Evolutionary conservation across 768 basidiomycete genomes (phyloP).

Genomic region (Amanita subjunquillea): DNA sequence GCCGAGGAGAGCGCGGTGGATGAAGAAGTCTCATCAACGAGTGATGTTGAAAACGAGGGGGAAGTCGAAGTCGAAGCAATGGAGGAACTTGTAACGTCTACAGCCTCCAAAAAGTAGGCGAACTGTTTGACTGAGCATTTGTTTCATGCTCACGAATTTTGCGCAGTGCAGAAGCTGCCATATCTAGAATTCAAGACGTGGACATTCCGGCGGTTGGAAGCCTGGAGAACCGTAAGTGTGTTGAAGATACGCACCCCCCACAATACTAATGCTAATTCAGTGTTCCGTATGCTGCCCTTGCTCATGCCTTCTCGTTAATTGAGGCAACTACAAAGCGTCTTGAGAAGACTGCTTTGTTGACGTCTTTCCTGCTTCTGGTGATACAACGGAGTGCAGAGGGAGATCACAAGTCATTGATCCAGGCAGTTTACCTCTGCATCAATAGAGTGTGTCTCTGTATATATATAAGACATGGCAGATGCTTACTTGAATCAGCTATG

Average conservation of each 20-base stretch:
- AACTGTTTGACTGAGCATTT: background rate
- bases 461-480: background rate
- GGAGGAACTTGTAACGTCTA: constrained; percentile 22
- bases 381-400: constrained; percentile 75
- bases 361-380: constrained; percentile 80
- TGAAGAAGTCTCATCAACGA: constrained; percentile 11
- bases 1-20: constrained; percentile 19
- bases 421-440: constrained; percentile 92
- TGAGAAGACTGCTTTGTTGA: constrained; percentile 85
- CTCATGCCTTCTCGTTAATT: constrained; percentile 80
- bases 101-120: constrained; percentile 54
- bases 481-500: constrained; percentile 48
- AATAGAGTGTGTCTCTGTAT: constrained; percentile 58
- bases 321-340: constrained; percentile 93
- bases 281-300: constrained; percentile 89
- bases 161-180: constrained; percentile 56
- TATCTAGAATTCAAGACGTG: constrained; percentile 54
- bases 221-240: constrained; percentile 65
- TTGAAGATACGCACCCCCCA: background rate
- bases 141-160: background rate
- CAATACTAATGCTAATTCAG: constrained; percentile 26
- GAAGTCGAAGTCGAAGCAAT: constrained; percentile 18
- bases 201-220: constrained; percentile 79
- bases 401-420: constrained; percentile 68
- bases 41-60: constrained; percentile 23